These are phyloP conservation scores for Hirschfeldia incana DNA, from an alignment of 345 rosid genomes.

Conservation along the genomic window DNA sequence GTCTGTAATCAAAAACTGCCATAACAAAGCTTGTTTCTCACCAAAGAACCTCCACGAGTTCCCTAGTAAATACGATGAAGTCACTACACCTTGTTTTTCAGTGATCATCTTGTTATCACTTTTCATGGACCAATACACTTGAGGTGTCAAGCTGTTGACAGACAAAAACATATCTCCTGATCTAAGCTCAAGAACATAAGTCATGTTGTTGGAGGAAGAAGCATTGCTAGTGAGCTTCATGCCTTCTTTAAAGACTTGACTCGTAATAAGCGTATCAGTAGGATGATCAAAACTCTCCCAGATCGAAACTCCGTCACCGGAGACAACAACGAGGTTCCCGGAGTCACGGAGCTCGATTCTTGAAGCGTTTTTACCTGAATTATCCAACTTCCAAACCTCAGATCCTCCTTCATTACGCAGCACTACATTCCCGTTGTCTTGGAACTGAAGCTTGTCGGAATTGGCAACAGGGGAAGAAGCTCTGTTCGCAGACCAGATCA, in stretches of 20 bases:
- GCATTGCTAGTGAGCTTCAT: slow-evolving; percentile 71
- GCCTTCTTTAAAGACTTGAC: slow-evolving; percentile 61
- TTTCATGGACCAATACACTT: slow-evolving; percentile 80
- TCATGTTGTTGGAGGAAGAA: slow-evolving; percentile 53
- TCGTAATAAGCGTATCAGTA: slow-evolving; percentile 61
- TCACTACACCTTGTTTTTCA: slow-evolving; percentile 42
- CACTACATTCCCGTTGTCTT: slow-evolving; percentile 53
- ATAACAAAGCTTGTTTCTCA: slow-evolving; percentile 45
- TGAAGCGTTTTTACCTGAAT: slow-evolving; percentile 54
- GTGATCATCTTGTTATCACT: slow-evolving; percentile 46
- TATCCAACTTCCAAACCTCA: slow-evolving; percentile 62
- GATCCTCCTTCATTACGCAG: slow-evolving; percentile 42
- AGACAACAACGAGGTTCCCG: slow-evolving; percentile 73
- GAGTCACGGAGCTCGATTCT: slow-evolving; percentile 72
- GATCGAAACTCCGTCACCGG: slow-evolving; percentile 37
- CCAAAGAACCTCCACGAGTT: slow-evolving; percentile 89
- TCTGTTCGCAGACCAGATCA: slow-evolving; percentile 85
- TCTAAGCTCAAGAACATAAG: slow-evolving; percentile 69
- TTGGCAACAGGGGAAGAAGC: slow-evolving; percentile 54
- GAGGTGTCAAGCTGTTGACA: slow-evolving; percentile 58
- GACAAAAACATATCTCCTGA: slow-evolving; percentile 75
- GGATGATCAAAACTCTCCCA: slow-evolving; percentile 98
- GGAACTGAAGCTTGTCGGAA: slow-evolving; percentile 64
- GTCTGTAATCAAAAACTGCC: slow-evolving; percentile 54
- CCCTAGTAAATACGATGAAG: slow-evolving; percentile 47